These are phyloP conservation scores for Candida nemodendra DNA, from an alignment of 805 yeast species.

Conservation along the genomic window DNA sequence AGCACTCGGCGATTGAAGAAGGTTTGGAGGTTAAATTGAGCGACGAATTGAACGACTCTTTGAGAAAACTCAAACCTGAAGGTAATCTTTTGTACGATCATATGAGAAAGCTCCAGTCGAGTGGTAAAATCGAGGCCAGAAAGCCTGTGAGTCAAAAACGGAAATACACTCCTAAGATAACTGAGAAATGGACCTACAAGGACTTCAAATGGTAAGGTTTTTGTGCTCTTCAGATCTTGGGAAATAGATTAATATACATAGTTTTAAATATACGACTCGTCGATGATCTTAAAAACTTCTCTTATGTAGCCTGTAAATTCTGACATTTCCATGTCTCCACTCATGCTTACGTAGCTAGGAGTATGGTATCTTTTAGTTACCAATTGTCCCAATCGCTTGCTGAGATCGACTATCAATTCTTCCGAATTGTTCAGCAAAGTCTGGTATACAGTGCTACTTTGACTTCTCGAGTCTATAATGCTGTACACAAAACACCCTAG, in stretches of 20 bases:
- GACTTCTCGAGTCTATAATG: constrained; percentile 33
- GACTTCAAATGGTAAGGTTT: constrained; percentile 59
- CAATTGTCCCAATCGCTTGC: constrained; percentile 42
- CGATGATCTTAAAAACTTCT: constrained; percentile 31
- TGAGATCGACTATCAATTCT: constrained; percentile 40
- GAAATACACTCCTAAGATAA: constrained; percentile 68
- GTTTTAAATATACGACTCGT: constrained; percentile 17
- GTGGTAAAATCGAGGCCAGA: constrained; percentile 86
- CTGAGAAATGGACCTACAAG: constrained; percentile 93
- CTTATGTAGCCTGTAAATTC: constrained; percentile 33
- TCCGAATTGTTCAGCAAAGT: constrained; percentile 43
- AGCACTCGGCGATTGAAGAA: constrained; percentile 40
- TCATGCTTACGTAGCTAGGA: constrained; percentile 47
- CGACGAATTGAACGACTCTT: constrained; percentile 82
- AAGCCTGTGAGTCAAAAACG: constrained; percentile 63
- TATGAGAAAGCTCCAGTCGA: constrained; percentile 74
- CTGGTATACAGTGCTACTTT: constrained; percentile 34
- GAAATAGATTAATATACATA: neutral
- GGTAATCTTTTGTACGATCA: constrained; percentile 84
- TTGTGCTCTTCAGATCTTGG: constrained; percentile 1
- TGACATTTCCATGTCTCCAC: constrained; percentile 37
- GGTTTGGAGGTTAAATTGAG: constrained; percentile 78
- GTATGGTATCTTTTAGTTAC: constrained; percentile 38
- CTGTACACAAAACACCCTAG: constrained; percentile 48
- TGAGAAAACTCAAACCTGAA: constrained; percentile 84